Conservation (phyloP, 495 filamentous ascomycete species). For the Aspergillus cristatus region DNA sequence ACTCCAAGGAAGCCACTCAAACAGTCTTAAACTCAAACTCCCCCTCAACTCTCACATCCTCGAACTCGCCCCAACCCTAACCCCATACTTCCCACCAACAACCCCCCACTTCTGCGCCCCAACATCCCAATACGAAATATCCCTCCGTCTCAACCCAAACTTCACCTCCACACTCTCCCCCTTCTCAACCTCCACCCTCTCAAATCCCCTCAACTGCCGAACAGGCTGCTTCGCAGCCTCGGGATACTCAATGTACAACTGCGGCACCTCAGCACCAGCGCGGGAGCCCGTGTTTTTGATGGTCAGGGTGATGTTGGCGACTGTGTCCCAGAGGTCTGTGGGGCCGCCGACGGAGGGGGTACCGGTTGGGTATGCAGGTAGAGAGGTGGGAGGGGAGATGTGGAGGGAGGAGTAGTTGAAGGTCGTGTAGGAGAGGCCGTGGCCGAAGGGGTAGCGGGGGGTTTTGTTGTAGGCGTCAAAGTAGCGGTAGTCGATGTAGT, state of each 20-base stretch:
- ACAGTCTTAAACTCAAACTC: background rate
- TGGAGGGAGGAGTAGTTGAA: conserved; percentile 44
- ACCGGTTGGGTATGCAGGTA: conserved; percentile 12
- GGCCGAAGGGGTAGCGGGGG: conserved; percentile 60
- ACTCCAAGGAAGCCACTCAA: too few species aligned
- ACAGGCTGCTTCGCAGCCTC: conserved; percentile 13
- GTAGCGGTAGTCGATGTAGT: conserved; percentile 59
- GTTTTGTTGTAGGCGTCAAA: conserved; percentile 53
- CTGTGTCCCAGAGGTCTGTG: conserved; percentile 45
- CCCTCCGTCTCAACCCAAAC: conserved; percentile 50
- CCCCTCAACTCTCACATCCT: conserved; percentile 3
- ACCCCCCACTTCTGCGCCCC: conserved; percentile 56
- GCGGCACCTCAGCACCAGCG: conserved; percentile 46
- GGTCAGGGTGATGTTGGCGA: conserved; percentile 36
- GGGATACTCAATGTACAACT: conserved; percentile 58
- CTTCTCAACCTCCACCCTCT: conserved; percentile 41
- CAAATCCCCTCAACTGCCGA: conserved; percentile 50
- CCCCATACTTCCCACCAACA: conserved; percentile 24
- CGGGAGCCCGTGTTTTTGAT: conserved; percentile 45
- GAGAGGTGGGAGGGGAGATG: conserved; percentile 18
- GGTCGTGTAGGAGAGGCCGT: conserved; percentile 56
- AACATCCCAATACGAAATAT: conserved; percentile 60
- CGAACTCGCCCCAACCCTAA: conserved; percentile 45
- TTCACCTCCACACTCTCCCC: conserved; percentile 33
- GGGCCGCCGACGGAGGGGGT: conserved; percentile 46